These are phyloP conservation scores for Trametes hirsuta DNA, from an alignment of 1,284 basidiomycete genomes.

Conservation along the genomic window DNA sequence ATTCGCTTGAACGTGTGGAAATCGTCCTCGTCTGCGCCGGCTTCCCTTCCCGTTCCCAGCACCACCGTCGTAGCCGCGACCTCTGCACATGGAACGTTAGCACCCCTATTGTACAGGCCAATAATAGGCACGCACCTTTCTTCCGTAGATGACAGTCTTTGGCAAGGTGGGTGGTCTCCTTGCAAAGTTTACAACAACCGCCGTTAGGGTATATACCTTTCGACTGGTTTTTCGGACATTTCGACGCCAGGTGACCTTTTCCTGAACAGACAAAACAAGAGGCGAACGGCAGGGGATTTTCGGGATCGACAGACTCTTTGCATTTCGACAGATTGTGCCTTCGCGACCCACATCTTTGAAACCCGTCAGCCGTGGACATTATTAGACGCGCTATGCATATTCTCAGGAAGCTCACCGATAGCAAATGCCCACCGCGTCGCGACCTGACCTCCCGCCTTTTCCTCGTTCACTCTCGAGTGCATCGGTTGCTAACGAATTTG, in stretches of 20 bases:
- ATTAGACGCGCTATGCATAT: neutral
- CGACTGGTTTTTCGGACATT: constrained; percentile 80
- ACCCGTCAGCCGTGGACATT: neutral
- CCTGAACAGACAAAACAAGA: constrained; percentile 90
- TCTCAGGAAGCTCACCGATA: constrained; percentile 64
- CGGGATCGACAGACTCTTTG: constrained; percentile 63
- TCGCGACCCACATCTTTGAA: constrained; percentile 77
- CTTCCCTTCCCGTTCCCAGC: constrained; percentile 55
- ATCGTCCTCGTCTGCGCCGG: constrained; percentile 91
- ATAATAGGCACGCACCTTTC: constrained; percentile 45
- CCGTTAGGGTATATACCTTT: constrained; percentile 92
- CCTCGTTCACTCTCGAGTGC: constrained; percentile 33
- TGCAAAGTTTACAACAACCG: constrained; percentile 88
- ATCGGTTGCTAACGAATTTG: constrained; percentile 47
- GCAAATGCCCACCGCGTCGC: constrained; percentile 69
- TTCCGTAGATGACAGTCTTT: constrained; percentile 77
- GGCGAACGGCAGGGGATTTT: constrained; percentile 82
- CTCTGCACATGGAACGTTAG: constrained; percentile 28
- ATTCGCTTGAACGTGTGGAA: constrained; percentile 81
- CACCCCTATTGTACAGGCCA: neutral
- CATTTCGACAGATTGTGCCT: constrained; percentile 82
- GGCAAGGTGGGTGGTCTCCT: constrained; percentile 83
- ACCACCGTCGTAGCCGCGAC: constrained; percentile 39
- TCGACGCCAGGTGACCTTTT: constrained; percentile 80
- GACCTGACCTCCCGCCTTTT: constrained; percentile 29